Evolutionary conservation across 345 rosid species (phyloP).

Genomic region (Hibiscus syriacus): DNA sequence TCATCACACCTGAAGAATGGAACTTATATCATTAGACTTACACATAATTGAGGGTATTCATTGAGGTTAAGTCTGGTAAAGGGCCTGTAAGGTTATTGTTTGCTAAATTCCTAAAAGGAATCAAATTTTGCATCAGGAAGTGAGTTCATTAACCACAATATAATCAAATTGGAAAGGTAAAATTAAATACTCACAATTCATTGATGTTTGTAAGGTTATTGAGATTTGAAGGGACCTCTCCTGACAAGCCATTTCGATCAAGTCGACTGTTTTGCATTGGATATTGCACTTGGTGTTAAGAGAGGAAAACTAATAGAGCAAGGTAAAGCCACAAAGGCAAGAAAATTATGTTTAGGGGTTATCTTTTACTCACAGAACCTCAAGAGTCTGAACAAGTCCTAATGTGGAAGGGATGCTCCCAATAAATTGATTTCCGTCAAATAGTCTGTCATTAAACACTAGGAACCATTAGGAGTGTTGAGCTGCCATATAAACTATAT

Average conservation of each 20-base stretch:
- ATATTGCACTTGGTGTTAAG: background rate
- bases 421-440: slow-evolving; percentile 66
- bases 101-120: slow-evolving; percentile 65
- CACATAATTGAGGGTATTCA: slow-evolving; percentile 59
- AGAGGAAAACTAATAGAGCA: background rate
- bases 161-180: slow-evolving; percentile 6
- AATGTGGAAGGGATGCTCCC: slow-evolving; percentile 65
- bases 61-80: slow-evolving; percentile 61
- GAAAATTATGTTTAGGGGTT: background rate
- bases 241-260: slow-evolving; percentile 70
- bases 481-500: background rate
- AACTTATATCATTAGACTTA: slow-evolving; percentile 24
- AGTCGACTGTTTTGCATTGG: slow-evolving; percentile 66
- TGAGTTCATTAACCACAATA: background rate
- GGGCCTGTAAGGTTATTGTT: slow-evolving; percentile 68
- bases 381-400: slow-evolving; percentile 73
- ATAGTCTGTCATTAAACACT: slow-evolving; percentile 37
- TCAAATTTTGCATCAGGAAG: background rate
- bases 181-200: slow-evolving; percentile 54
- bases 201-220: slow-evolving; percentile 63
- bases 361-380: slow-evolving; percentile 82
- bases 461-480: slow-evolving; percentile 4
- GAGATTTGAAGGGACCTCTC: slow-evolving; percentile 57
- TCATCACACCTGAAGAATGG: background rate
- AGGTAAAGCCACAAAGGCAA: background rate